A percentile compares a stretch with the other conserved stretches of the same genome.
phyloP scores from a whole-genome alignment of 352 stramenopile species.

The Globisporangium solare region DNA sequence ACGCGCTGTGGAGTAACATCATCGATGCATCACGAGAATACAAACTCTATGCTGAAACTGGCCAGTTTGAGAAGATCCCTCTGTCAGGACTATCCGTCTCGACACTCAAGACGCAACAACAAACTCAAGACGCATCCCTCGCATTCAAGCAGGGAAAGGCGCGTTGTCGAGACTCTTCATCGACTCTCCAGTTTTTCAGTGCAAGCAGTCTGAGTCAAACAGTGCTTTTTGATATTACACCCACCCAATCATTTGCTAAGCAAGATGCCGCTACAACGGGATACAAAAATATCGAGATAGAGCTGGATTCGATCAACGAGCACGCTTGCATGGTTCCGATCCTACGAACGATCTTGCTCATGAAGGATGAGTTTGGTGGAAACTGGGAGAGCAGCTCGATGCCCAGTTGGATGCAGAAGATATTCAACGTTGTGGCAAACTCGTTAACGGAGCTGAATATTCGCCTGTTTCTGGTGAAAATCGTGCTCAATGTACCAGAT shows the following conservation, averaged over 20 bases:
- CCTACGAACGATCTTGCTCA: slow-evolving; percentile 65
- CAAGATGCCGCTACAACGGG: slow-evolving; percentile 20
- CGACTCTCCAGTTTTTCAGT: slow-evolving; percentile 63
- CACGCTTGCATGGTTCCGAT: slow-evolving; percentile 75
- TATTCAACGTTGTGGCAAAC: slow-evolving; percentile 47
- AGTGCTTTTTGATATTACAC: slow-evolving; percentile 8
- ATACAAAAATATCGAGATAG: slow-evolving; percentile 45
- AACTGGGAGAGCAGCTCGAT: slow-evolving; percentile 46
- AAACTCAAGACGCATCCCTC: slow-evolving; percentile 14
- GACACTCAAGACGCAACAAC: slow-evolving; percentile 30
- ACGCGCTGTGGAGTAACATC: slow-evolving; percentile 66
- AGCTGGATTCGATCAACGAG: slow-evolving; percentile 72
- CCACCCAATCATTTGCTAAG: slow-evolving; percentile 14
- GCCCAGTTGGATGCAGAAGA: slow-evolving; percentile 79
- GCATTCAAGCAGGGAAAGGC: slow-evolving; percentile 6
- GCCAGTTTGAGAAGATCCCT: slow-evolving; percentile 41
- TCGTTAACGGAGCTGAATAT: slow-evolving; percentile 43
- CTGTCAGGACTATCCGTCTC: slow-evolving; percentile 43
- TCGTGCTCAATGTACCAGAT: slow-evolving; percentile 61
- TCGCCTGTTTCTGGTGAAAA: slow-evolving; percentile 63
- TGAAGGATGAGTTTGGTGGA: slow-evolving; percentile 65
- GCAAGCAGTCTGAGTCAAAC: slow-evolving; percentile 69
- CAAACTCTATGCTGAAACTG: slow-evolving; percentile 45
- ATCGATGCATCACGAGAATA: slow-evolving; percentile 40
- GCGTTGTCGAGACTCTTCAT: slow-evolving; percentile 19